Evolutionary conservation across 352 stramenopile genomes (phyloP), one percentile per base, ranked within the genome.

Genomic region (Phytopythium chamaehyphon): DNA sequence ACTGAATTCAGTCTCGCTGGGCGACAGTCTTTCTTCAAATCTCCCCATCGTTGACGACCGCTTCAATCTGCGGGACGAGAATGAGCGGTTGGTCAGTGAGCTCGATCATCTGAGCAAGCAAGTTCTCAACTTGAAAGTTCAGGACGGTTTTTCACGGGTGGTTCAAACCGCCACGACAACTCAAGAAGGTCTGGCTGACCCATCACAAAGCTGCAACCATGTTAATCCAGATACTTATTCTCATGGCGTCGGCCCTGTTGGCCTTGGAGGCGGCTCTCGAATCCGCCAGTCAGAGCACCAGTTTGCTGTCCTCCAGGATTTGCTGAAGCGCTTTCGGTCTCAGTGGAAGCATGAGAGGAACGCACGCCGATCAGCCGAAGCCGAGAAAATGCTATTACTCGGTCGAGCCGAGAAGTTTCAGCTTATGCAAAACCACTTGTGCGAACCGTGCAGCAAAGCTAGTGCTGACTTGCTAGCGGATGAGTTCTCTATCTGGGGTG

Each of bases 341-440:
- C 73, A 87, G 46, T 83, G 66, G 66, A 79, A 80, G 21, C 62
- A 73, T 19, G 71, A 78, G n/a, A 58, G 63, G 36, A 62, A 61
- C 39, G 66, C 63, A 9, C 57, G 61, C 19, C 56, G 63, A 8
- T 38, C 61, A 18, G 49, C 66, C 1, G 73, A 85, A 24, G 58
- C 46, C 24, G 73, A 85, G 35, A 80, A 81, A 9, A 43, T 39
- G 0, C 54, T 75, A 23, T 49, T 87, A 16, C 51, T 85, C 21
- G 52, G 62, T 38, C 63, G 66, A 40, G 54, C 83, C 31, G 69
- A 76, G 21, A 64, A 62, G 14, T 59, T 79, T 39, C 64, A 66
- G 11, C 21, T 45, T 12, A 40, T 62, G 38, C 35, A 77, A 14
- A 64, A 64, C 21, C 65, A 57, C 0, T 63, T 69, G 26, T 77